Evolutionary conservation across 2,329 filamentous ascomycete species (phyloP).

Genomic region (Chaetomiaceae sp.): DNA sequence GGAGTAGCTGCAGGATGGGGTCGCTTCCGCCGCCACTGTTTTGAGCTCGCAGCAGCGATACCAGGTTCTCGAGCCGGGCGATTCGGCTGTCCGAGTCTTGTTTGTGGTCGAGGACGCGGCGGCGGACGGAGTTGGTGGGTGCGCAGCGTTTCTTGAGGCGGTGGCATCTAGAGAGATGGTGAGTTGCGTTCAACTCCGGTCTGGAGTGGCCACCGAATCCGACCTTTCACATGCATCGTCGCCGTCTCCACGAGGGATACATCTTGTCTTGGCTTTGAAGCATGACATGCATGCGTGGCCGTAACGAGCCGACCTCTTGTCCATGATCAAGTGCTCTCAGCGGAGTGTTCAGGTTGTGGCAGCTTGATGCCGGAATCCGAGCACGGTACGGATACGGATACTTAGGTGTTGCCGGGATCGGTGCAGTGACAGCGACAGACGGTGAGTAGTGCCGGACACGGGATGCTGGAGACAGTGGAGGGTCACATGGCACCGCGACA

Average conservation of each 20-base stretch:
- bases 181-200: too few relatives aligned
- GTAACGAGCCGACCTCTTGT: not conserved
- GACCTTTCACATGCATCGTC: slow-evolving; percentile 1
- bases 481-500: too few relatives aligned
- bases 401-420: too few relatives aligned
- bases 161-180: not conserved
- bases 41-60: not conserved
- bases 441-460: too few relatives aligned
- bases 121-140: not conserved
- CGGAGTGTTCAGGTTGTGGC: too few relatives aligned
- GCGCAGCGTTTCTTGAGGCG: not conserved
- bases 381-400: too few relatives aligned
- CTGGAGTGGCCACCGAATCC: not conserved
- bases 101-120: not conserved
- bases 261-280: slow-evolving; percentile 10
- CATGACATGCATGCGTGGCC: slow-evolving; percentile 10
- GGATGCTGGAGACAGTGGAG: too few relatives aligned
- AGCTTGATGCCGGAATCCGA: too few relatives aligned
- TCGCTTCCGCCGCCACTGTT: too few relatives aligned
- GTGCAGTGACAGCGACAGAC: too few relatives aligned
- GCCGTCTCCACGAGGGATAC: not conserved
- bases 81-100: not conserved
- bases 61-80: not conserved
- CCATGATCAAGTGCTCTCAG: too few relatives aligned
- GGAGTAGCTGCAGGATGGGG: too few relatives aligned